A percentile compares a stretch with the other conserved stretches of the same genome.
These are phyloP conservation scores for Lactarius evosmus DNA, from an alignment of 768 basidiomycete species.

Conservation along the genomic window DNA sequence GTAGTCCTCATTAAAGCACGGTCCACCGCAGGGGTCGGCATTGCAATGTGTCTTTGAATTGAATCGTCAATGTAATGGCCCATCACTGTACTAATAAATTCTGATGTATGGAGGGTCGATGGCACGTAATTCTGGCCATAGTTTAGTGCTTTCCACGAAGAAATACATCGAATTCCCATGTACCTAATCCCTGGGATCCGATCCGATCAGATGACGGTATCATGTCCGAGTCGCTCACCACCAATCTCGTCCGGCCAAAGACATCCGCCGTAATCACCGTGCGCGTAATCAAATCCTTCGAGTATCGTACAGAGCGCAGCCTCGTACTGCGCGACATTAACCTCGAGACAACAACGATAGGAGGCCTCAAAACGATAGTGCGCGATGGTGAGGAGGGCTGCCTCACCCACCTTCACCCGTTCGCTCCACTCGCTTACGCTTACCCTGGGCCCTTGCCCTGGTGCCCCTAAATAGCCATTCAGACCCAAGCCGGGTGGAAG, in stretches of 20 bases:
- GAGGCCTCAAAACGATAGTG: slow-evolving; percentile 68
- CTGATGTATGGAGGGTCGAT: no score
- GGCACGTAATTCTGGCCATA: no score
- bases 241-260: slow-evolving; percentile 63
- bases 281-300: slow-evolving; percentile 93
- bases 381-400: slow-evolving; percentile 61
- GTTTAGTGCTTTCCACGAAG: no score
- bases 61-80: neutral
- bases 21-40: slow-evolving; percentile 40
- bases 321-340: slow-evolving; percentile 82
- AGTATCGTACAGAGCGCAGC: slow-evolving; percentile 84
- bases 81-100: no score
- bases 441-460: neutral
- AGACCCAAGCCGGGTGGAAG: slow-evolving; percentile 79
- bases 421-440: slow-evolving; percentile 14
- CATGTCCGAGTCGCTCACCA: slow-evolving; percentile 49
- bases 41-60: slow-evolving; percentile 6
- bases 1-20: slow-evolving; percentile 44
- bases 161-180: no score
- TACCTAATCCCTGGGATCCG: no score
- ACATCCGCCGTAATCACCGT: slow-evolving; percentile 84
- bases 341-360: slow-evolving; percentile 75
- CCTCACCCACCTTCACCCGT: slow-evolving; percentile 15
- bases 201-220: neutral
- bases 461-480: slow-evolving; percentile 50